Conservation (phyloP, 2,329 filamentous ascomycete species). For the Paraconiothyrium brasiliense region DNA sequence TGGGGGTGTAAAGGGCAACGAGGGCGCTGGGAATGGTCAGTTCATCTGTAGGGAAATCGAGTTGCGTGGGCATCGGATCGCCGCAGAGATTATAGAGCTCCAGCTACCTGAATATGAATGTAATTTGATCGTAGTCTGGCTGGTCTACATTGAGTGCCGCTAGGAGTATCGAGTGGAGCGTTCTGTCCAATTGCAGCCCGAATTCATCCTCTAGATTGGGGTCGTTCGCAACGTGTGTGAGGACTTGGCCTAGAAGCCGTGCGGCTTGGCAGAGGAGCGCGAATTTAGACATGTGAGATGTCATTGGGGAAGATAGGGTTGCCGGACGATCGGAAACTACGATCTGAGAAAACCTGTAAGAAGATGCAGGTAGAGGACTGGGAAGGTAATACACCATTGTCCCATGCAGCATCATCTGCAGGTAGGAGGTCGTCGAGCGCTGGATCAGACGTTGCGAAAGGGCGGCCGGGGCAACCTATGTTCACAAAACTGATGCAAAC, state of each 20-base stretch:
- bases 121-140: constrained; percentile 27
- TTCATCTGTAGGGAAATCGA: not conserved
- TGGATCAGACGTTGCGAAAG: constrained; percentile 18
- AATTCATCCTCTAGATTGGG: constrained; percentile 21
- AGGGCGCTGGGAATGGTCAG: constrained; percentile 11
- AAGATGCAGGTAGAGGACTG: not conserved
- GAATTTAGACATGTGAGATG: constrained; percentile 35
- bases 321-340: not conserved
- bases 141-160: constrained; percentile 27
- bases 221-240: constrained; percentile 19
- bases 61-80: too few relatives aligned
- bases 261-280: constrained; percentile 21
- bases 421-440: constrained; percentile 26
- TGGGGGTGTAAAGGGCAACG: constrained; percentile 20
- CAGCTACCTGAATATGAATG: constrained; percentile 35
- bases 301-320: constrained; percentile 30
- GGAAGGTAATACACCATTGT: not conserved
- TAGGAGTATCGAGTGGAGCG: constrained; percentile 28
- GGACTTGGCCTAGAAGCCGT: constrained; percentile 22
- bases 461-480: constrained; percentile 15
- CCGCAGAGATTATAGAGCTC: constrained; percentile 4
- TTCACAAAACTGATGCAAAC: constrained; percentile 20
- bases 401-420: constrained; percentile 14
- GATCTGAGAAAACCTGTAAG: not conserved
- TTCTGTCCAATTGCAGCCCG: constrained; percentile 30